phyloP scores from a whole-genome alignment of 768 basidiomycete species.

The Boletus patriciae region DNA sequence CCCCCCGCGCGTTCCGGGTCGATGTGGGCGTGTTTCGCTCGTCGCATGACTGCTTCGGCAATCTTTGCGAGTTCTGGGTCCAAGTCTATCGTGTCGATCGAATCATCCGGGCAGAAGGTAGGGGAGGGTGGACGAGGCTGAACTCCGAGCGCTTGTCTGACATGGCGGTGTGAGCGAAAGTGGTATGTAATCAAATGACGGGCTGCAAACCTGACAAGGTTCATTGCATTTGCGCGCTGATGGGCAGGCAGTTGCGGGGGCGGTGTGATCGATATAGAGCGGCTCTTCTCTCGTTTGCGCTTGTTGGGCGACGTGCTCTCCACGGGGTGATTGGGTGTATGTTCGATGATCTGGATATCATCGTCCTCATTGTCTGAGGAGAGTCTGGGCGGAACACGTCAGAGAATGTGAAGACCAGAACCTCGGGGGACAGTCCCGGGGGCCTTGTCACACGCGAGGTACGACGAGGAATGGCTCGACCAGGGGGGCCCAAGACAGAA shows the following conservation, averaged over 20 bases:
- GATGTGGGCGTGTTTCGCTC: slow-evolving; percentile 25
- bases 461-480: neutral
- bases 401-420: slow-evolving; percentile 13
- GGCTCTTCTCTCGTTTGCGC: slow-evolving; percentile 51
- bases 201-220: slow-evolving; percentile 56
- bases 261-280: slow-evolving; percentile 74
- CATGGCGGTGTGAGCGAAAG: slow-evolving; percentile 3
- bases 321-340: slow-evolving; percentile 21
- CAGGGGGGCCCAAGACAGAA: neutral
- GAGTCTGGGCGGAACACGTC: slow-evolving; percentile 27
- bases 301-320: slow-evolving; percentile 35
- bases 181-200: neutral
- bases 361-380: slow-evolving; percentile 48
- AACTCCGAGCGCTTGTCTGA: slow-evolving; percentile 50
- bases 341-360: slow-evolving; percentile 42
- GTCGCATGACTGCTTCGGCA: slow-evolving; percentile 39
- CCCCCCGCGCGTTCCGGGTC: slow-evolving; percentile 33
- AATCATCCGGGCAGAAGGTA: slow-evolving; percentile 41
- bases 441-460: neutral
- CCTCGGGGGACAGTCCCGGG: slow-evolving; percentile 14
- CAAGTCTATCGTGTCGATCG: slow-evolving; percentile 48
- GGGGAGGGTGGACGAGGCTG: slow-evolving; percentile 50
- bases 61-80: slow-evolving; percentile 67
- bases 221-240: slow-evolving; percentile 55
- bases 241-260: slow-evolving; percentile 61